Evolutionary conservation across 2,329 filamentous ascomycete genomes (phyloP).

Genomic region (Venturia pyrina): DNA sequence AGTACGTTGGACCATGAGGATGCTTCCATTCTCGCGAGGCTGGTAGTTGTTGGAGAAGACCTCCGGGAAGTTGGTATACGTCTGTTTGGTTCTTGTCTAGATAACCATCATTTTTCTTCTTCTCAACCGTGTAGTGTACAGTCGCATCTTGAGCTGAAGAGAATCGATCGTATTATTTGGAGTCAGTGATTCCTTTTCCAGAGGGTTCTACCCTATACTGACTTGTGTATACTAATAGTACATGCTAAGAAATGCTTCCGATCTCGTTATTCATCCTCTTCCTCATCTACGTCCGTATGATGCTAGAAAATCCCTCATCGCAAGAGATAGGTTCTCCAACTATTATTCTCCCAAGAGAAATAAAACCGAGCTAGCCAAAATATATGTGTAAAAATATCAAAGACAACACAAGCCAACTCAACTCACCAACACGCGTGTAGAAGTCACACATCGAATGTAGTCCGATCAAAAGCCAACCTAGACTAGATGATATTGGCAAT

Average conservation of each 20-base stretch:
- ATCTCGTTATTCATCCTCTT: neutral
- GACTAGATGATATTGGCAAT: constrained; percentile 33
- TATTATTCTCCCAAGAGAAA: neutral
- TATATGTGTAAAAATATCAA: neutral
- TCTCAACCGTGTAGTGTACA: no score
- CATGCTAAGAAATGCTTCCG: neutral
- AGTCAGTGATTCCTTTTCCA: neutral
- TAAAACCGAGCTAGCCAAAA: neutral
- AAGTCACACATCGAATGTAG: neutral
- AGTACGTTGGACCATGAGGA: no score
- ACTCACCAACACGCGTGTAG: neutral
- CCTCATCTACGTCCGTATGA: neutral
- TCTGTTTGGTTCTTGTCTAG: no score
- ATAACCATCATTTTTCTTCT: no score
- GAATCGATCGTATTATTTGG: neutral
- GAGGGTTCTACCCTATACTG: neutral
- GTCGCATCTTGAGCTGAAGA: no score
- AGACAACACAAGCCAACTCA: neutral
- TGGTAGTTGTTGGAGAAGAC: no score
- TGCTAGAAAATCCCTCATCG: neutral
- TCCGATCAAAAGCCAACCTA: neutral
- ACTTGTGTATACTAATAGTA: neutral
- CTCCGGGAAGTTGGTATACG: no score
- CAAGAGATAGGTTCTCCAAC: neutral
- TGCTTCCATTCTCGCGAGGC: no score